Evolutionary conservation across 1,139 yeast genomes (phyloP).

Genomic region (Yamadazyma sp.): DNA sequence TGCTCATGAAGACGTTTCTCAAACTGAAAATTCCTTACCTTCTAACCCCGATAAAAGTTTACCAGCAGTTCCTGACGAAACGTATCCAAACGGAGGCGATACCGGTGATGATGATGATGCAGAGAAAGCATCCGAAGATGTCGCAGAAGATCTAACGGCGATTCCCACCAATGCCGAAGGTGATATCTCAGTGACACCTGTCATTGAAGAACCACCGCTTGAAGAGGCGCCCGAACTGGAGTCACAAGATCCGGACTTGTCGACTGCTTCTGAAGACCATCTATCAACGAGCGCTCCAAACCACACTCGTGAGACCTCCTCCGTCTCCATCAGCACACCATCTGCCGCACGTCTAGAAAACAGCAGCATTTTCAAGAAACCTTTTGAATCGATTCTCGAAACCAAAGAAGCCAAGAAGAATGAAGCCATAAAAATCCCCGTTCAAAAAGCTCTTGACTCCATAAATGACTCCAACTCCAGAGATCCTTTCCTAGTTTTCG

Average conservation of each 20-base stretch:
- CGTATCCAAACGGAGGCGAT: not conserved
- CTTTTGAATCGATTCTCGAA: constrained; percentile 34
- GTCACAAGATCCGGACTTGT: no score
- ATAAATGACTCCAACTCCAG: constrained; percentile 28
- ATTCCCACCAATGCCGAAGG: not conserved
- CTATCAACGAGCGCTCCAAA: constrained; percentile 7
- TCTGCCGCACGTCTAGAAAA: constrained; percentile 34
- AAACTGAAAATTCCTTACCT: constrained; percentile 1
- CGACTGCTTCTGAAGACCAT: not conserved
- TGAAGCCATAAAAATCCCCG: constrained; percentile 28
- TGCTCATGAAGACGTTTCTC: not conserved
- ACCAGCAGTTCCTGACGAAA: not conserved
- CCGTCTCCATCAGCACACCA: constrained; percentile 19
- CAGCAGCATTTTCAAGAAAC: constrained; percentile 37
- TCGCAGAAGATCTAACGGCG: not conserved
- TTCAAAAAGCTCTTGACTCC: constrained; percentile 39
- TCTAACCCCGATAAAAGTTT: not conserved
- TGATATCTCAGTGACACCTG: constrained; percentile 12
- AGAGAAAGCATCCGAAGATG: not conserved
- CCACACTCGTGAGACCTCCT: constrained; percentile 25
- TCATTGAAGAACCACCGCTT: constrained; percentile 14
- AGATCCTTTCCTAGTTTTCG: constrained; percentile 38
- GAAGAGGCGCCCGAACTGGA: constrained; percentile 2
- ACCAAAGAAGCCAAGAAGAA: constrained; percentile 46
- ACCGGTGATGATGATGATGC: not conserved